These are phyloP conservation scores for Globisporangium yorkense DNA, from an alignment of 352 stramenopile genomes.

Conservation along the genomic window DNA sequence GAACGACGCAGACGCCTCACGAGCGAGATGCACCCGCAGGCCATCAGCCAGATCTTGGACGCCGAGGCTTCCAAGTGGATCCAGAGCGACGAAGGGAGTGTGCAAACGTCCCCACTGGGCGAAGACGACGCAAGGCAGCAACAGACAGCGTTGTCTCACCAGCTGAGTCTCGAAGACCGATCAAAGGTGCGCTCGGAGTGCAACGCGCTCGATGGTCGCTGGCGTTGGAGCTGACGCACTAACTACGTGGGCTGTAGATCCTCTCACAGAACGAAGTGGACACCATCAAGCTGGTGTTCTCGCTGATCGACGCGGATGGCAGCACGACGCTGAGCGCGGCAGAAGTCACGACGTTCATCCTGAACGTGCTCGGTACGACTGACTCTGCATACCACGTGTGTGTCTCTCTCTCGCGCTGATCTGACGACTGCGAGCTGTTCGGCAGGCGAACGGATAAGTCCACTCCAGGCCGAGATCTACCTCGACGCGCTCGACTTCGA, in stretches of 20 bases:
- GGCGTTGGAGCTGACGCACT: background rate
- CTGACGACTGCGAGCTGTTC: background rate
- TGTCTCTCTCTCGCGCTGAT: background rate
- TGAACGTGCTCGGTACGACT: constrained; percentile 58
- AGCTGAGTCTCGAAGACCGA: constrained; percentile 18
- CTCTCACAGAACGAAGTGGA: constrained; percentile 64
- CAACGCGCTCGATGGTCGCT: background rate
- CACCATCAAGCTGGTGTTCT: constrained; percentile 78
- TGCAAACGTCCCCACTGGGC: constrained; percentile 5
- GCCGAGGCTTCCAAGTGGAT: constrained; percentile 68
- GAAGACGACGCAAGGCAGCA: background rate
- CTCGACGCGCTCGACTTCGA: constrained; percentile 72
- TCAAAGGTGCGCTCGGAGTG: constrained; percentile 17
- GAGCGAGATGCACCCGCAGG: constrained; percentile 76
- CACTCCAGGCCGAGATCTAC: constrained; percentile 45
- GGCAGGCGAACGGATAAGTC: constrained; percentile 52
- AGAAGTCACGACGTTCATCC: constrained; percentile 65
- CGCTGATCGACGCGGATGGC: constrained; percentile 71
- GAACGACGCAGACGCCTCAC: constrained; percentile 44
- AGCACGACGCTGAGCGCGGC: constrained; percentile 47
- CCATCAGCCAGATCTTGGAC: constrained; percentile 55
- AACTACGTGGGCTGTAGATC: constrained; percentile 15
- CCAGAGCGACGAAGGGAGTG: constrained; percentile 32
- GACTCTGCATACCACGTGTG: too few species aligned
- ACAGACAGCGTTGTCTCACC: background rate